A percentile compares a stretch with the other conserved stretches of the same genome.
Evolutionary conservation across 2,329 filamentous ascomycete species (phyloP).

Genomic region (Cladobotryum mycophilum): DNA sequence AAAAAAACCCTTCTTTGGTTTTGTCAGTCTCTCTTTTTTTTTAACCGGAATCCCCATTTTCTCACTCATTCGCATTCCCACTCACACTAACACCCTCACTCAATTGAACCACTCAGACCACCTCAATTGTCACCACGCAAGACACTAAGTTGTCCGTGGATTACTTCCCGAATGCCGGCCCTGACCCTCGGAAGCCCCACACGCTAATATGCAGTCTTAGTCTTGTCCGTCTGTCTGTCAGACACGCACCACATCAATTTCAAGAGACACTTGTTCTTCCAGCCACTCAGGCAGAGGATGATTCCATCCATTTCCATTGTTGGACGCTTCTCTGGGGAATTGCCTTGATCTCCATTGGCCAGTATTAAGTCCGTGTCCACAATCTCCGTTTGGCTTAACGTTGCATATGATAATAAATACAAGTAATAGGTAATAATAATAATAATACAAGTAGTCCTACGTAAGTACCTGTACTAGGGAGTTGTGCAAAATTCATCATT

Average conservation of each 20-base stretch:
- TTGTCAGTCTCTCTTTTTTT: conserved; percentile 13
- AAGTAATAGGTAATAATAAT: too few relatives aligned
- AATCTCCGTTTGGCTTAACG: conserved; percentile 1
- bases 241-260: neutral
- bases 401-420: too few relatives aligned
- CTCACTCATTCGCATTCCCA: neutral
- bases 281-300: neutral
- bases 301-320: conserved; percentile 1
- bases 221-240: neutral
- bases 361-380: neutral
- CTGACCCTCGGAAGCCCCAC: too few relatives aligned
- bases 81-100: neutral
- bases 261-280: neutral
- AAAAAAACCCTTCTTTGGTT: too few relatives aligned
- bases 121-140: too few relatives aligned
- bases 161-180: conserved; percentile 8
- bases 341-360: conserved; percentile 12
- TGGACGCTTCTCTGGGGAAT: conserved; percentile 9
- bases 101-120: too few relatives aligned
- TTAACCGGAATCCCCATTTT: conserved; percentile 1
- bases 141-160: too few relatives aligned
- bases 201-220: too few relatives aligned
- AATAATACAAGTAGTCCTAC: too few relatives aligned
- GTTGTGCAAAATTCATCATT: too few relatives aligned
- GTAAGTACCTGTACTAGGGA: too few relatives aligned